A percentile compares a stretch with the other conserved stretches of the same genome.
Conservation (phyloP, 441 rosid species). For the Kokia cookei region DNA sequence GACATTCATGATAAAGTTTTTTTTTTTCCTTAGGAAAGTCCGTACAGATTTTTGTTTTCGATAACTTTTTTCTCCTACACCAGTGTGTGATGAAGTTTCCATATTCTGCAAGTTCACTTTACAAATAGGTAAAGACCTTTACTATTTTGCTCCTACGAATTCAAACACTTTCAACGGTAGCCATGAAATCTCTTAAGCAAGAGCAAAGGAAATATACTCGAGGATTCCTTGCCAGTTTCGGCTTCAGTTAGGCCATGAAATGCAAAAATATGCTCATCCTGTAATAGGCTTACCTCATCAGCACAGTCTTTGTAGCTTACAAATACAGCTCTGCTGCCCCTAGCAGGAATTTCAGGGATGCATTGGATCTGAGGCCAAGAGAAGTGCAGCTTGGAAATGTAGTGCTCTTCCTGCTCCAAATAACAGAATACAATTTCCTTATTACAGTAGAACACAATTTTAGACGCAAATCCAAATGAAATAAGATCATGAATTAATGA, state of each 20-base stretch:
- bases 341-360: conserved; percentile 57
- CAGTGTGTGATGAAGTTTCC: too few relatives aligned
- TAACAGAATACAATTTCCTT: not conserved
- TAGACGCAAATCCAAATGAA: not conserved
- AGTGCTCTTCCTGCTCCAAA: conserved; percentile 76
- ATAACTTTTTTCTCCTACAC: too few relatives aligned
- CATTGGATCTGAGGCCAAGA: conserved; percentile 80
- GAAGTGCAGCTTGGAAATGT: conserved; percentile 63
- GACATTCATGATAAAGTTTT: not conserved
- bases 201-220: not conserved
- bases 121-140: not conserved
- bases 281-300: conserved; percentile 34
- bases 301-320: conserved; percentile 55
- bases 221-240: not conserved
- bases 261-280: not conserved
- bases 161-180: not conserved
- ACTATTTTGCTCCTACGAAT: not conserved
- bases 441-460: not conserved
- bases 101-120: too few relatives aligned
- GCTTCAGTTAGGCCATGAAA: not conserved
- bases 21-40: too few relatives aligned
- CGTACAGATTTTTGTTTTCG: too few relatives aligned
- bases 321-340: conserved; percentile 64
- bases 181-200: not conserved
- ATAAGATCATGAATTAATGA: not conserved